Conservation (phyloP, 176 grass and related monocot genomes). For the Bothriochloa decipiens region DNA sequence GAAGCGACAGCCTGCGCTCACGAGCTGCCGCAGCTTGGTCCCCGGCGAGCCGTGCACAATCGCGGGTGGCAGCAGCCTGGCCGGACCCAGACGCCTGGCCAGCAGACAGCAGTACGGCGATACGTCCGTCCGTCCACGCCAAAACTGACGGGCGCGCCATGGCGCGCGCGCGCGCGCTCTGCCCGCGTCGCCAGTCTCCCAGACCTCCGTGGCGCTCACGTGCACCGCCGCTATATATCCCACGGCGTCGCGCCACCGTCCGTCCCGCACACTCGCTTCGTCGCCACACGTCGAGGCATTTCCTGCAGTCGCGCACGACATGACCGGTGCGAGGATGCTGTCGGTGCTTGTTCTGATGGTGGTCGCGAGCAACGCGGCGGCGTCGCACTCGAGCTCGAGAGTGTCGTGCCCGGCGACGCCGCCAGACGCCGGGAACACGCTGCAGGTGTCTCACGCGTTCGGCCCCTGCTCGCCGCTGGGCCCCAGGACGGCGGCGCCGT, state of each 20-base stretch:
- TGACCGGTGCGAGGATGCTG: not conserved
- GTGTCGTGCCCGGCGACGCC: conserved; percentile 57
- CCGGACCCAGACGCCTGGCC: not conserved
- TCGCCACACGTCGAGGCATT: not conserved
- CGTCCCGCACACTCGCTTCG: not conserved
- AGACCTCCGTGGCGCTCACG: conserved; percentile 23
- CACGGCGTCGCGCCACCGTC: not conserved
- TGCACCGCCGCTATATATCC: conserved; percentile 44
- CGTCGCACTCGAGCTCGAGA: not conserved
- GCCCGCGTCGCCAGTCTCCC: conserved; percentile 15
- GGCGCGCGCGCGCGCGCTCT: not conserved
- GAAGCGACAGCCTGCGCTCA: conserved; percentile 22
- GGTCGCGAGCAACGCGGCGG: not conserved
- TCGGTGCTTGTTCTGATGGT: not conserved
- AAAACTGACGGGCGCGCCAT: conserved; percentile 47
- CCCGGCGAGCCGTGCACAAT: conserved; percentile 23
- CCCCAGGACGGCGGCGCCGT: not conserved
- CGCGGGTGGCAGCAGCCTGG: not conserved
- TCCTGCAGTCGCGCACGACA: not conserved
- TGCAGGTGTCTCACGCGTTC: conserved; percentile 68
- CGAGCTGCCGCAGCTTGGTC: conserved; percentile 46
- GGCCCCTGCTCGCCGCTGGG: conserved; percentile 66
- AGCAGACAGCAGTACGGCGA: not conserved
- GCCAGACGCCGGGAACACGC: conserved; percentile 52
- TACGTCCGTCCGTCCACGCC: conserved; percentile 49